Evolutionary conservation across 805 yeast species (phyloP).

Genomic region (Brettanomyces nanus): DNA sequence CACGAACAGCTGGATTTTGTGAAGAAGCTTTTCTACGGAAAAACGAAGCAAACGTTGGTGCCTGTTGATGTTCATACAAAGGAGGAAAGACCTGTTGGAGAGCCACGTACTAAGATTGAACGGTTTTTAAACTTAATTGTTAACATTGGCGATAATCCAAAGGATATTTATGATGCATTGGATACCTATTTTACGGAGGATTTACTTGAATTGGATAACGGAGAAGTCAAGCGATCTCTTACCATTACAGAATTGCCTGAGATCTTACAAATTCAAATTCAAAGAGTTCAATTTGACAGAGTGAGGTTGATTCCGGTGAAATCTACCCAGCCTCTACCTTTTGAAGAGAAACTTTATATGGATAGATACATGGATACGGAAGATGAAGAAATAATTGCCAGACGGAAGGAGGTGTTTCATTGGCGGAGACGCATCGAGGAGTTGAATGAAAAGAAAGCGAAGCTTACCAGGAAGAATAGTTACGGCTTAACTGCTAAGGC

Average conservation of each 20-base stretch:
- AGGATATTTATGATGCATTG: slow-evolving; percentile 81
- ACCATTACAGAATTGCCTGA: slow-evolving; percentile 69
- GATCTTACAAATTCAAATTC: slow-evolving; percentile 85
- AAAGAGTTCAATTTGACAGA: slow-evolving; percentile 85
- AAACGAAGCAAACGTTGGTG: slow-evolving; percentile 66
- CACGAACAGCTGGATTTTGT: slow-evolving; percentile 79
- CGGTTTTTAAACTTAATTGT: slow-evolving; percentile 76
- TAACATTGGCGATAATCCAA: slow-evolving; percentile 82
- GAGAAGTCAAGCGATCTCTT: slow-evolving; percentile 64
- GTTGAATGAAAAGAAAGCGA: slow-evolving; percentile 35
- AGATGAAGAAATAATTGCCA: slow-evolving; percentile 42
- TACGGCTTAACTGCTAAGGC: slow-evolving; percentile 42
- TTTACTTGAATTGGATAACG: slow-evolving; percentile 58
- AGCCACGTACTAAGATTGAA: slow-evolving; percentile 50
- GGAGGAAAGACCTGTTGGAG: slow-evolving; percentile 18
- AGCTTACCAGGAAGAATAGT: slow-evolving; percentile 38
- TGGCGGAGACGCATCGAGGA: slow-evolving; percentile 52
- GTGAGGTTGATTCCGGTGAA: slow-evolving; percentile 68
- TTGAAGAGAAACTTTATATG: slow-evolving; percentile 68
- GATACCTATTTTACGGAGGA: slow-evolving; percentile 80
- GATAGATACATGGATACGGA: slow-evolving; percentile 79
- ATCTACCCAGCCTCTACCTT: slow-evolving; percentile 73
- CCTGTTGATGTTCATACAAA: slow-evolving; percentile 33
- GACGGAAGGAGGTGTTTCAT: slow-evolving; percentile 47
- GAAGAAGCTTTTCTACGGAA: slow-evolving; percentile 77